Conservation (phyloP, 208 protist species). For the Leishmania turanica region DNA sequence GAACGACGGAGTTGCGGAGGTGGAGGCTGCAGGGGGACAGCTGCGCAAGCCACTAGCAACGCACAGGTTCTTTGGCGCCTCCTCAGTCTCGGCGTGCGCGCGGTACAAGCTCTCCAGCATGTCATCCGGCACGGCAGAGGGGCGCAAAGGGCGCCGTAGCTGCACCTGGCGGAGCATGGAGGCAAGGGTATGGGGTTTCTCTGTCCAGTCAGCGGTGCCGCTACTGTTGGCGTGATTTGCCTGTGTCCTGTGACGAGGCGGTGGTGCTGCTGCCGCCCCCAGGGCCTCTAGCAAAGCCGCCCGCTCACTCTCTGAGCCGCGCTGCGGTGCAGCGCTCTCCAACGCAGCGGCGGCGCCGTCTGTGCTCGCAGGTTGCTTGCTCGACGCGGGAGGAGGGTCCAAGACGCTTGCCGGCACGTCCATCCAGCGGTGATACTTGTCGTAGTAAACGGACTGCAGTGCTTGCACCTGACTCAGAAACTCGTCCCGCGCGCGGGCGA, state of each 20-base stretch:
- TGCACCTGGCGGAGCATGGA: conserved; percentile 32
- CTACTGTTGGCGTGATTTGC: neutral
- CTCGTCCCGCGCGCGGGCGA: conserved; percentile 67
- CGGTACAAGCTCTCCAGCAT: conserved; percentile 21
- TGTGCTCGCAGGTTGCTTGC: neutral
- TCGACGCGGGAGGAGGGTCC: conserved; percentile 22
- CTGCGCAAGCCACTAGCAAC: neutral
- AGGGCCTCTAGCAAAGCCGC: conserved; percentile 26
- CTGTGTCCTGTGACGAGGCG: neutral
- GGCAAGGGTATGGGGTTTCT: conserved; percentile 2
- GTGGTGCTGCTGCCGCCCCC: neutral
- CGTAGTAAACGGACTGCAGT: conserved; percentile 81
- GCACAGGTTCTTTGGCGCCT: neutral
- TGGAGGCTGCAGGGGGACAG: neutral
- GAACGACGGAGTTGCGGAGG: neutral
- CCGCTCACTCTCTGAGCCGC: conserved; percentile 32
- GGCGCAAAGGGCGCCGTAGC: conserved; percentile 35
- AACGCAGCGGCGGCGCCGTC: neutral
- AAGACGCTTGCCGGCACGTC: conserved; percentile 72
- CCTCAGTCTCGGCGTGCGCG: neutral
- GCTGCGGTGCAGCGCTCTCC: neutral
- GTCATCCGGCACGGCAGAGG: conserved; percentile 25
- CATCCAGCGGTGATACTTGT: conserved; percentile 78
- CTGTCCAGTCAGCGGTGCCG: neutral
- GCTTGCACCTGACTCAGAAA: conserved; percentile 75